Conservation (phyloP, 2,329 filamentous ascomycete genomes). For the Pseudogymnoascus sp. region DNA sequence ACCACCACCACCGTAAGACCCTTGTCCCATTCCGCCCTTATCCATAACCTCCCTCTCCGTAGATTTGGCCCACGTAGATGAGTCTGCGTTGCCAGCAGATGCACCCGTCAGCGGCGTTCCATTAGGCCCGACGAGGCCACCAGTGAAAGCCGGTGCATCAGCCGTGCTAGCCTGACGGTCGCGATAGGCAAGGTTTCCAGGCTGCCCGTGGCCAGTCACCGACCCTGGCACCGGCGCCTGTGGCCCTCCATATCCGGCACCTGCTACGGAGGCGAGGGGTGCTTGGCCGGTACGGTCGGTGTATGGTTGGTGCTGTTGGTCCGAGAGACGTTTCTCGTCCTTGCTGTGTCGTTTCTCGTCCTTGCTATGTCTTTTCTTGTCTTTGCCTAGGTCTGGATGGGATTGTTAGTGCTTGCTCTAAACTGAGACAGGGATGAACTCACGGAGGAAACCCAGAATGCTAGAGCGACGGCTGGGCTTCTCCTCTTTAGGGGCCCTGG, state of each 20-base stretch:
- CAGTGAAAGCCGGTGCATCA: background rate
- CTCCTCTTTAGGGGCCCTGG: slow-evolving; percentile 12
- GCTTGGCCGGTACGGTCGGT: slow-evolving; percentile 12
- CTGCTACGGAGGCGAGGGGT: slow-evolving; percentile 20
- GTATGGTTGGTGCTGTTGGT: background rate
- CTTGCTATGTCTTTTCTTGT: slow-evolving; percentile 18
- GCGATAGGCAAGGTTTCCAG: background rate
- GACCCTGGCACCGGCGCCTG: background rate
- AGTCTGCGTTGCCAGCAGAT: background rate
- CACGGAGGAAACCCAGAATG: slow-evolving; percentile 23
- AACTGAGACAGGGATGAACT: slow-evolving; percentile 3
- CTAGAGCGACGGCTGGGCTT: slow-evolving; percentile 17
- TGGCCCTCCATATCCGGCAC: slow-evolving; percentile 14
- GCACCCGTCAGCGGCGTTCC: background rate
- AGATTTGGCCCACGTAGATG: background rate
- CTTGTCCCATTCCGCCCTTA: background rate
- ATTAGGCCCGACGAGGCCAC: background rate
- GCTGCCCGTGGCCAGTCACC: background rate
- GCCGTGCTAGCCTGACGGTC: background rate
- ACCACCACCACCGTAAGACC: background rate
- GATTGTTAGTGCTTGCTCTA: slow-evolving; percentile 7
- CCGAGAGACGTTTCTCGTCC: background rate
- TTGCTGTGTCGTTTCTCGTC: background rate
- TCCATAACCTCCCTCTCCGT: slow-evolving; percentile 1
- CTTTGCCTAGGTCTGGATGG: slow-evolving; percentile 18